phyloP scores from a whole-genome alignment of 2,329 filamentous ascomycete species.

The Aurifilum marmelostoma region DNA sequence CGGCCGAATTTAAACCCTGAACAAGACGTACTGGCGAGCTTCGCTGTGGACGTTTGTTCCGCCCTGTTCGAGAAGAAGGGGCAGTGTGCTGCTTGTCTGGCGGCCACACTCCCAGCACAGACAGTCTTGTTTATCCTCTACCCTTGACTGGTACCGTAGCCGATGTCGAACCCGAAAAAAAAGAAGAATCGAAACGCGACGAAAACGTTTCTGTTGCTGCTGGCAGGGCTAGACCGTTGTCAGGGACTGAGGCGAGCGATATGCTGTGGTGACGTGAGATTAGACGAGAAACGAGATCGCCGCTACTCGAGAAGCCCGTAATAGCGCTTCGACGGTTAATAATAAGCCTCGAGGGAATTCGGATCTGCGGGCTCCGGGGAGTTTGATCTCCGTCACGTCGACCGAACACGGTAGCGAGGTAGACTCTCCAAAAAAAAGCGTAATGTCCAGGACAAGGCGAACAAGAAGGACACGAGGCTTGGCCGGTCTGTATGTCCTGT shows the following conservation, averaged over 20 bases:
- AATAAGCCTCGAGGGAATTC: not conserved
- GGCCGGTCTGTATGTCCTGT: not conserved
- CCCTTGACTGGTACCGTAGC: not conserved
- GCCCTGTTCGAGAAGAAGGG: not conserved
- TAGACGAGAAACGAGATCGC: slow-evolving; percentile 1
- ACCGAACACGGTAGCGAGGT: not conserved
- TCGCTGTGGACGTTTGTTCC: not conserved
- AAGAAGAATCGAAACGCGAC: not conserved
- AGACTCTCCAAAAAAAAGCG: not conserved
- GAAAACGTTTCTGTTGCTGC: slow-evolving; percentile 4
- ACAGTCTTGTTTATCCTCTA: not conserved
- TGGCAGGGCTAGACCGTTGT: not conserved
- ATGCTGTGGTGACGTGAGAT: slow-evolving; percentile 8
- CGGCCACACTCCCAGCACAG: not conserved
- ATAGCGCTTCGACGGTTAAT: not conserved
- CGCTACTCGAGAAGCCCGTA: slow-evolving; percentile 8
- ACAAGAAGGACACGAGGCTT: slow-evolving; percentile 14
- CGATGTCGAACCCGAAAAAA: not conserved
- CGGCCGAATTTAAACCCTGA: not conserved
- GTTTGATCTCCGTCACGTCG: slow-evolving; percentile 1
- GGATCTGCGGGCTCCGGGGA: slow-evolving; percentile 6
- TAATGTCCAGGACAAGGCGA: not conserved
- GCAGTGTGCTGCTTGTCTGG: not conserved
- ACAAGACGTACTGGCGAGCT: not conserved
- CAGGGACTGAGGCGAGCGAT: not conserved